Evolutionary conservation across 306 rosid species (phyloP).

Genomic region (Crotalaria pallida): DNA sequence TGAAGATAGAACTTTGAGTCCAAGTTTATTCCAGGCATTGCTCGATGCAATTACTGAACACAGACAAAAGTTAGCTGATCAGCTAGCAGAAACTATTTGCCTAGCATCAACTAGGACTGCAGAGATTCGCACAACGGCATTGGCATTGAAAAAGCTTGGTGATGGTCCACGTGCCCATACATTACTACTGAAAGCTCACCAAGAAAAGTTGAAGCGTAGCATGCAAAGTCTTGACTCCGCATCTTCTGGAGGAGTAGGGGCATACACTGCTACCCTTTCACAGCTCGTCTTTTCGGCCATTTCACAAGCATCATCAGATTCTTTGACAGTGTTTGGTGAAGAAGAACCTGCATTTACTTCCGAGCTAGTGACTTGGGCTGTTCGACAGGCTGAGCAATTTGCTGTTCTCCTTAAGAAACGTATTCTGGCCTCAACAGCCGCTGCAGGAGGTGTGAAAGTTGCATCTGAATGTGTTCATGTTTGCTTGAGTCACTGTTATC

Average conservation of each 20-base stretch:
- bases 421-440: constrained; percentile 62
- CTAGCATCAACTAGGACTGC: constrained; percentile 55
- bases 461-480: constrained; percentile 77
- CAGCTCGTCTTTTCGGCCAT: constrained; percentile 68
- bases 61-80: constrained; percentile 61
- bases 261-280: constrained; percentile 57
- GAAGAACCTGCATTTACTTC: constrained; percentile 84
- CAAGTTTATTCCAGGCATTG: constrained; percentile 35
- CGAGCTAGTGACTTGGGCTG: constrained; percentile 93
- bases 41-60: constrained; percentile 47
- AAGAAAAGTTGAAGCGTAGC: constrained; percentile 37
- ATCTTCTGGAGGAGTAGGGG: constrained; percentile 33
- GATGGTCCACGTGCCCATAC: constrained; percentile 83
- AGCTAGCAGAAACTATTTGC: constrained; percentile 61
- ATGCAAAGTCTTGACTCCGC: constrained; percentile 33
- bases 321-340: constrained; percentile 54
- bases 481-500: constrained; percentile 65
- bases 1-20: constrained; percentile 30
- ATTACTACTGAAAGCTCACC: constrained; percentile 58
- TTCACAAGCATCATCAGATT: constrained; percentile 67
- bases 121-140: constrained; percentile 61
- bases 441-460: constrained; percentile 64
- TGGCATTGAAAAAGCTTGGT: constrained; percentile 64
- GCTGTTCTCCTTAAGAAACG: constrained; percentile 55
- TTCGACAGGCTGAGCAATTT: constrained; percentile 46